A percentile compares a stretch with the other conserved stretches of the same genome.
These are phyloP conservation scores for Cylindrotheca fusiformis DNA, from an alignment of 108 stramenopile species.

Conservation along the genomic window DNA sequence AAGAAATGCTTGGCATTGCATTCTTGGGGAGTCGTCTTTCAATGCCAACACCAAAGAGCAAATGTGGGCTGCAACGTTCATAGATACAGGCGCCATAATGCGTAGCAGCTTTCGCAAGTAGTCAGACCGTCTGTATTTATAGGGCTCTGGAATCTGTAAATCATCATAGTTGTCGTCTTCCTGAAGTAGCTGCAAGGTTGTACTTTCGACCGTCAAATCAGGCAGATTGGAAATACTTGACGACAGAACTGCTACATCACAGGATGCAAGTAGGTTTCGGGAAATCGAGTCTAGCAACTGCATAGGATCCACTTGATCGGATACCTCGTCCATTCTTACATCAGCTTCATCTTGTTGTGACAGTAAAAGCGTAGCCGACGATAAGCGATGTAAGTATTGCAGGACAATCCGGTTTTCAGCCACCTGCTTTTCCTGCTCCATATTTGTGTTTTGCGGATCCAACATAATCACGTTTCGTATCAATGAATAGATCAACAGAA, in stretches of 20 bases:
- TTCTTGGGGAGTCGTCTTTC: not conserved
- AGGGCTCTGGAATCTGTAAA: conserved; percentile 2
- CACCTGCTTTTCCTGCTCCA: too few species aligned
- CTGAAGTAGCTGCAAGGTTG: not conserved
- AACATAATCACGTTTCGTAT: too few species aligned
- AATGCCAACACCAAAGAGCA: conserved; percentile 19
- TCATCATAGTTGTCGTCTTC: conserved; percentile 4
- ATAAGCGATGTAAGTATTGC: not conserved
- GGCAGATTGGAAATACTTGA: conserved; percentile 8
- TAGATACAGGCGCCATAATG: conserved; percentile 64
- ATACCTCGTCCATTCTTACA: not conserved
- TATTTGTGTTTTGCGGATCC: too few species aligned
- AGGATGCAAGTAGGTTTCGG: conserved; percentile 10
- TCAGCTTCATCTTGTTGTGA: not conserved
- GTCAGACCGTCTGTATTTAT: conserved; percentile 46
- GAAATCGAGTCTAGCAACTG: conserved; percentile 14
- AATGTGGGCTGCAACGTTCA: conserved; percentile 65
- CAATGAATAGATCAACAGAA: too few species aligned
- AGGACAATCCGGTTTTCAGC: not conserved
- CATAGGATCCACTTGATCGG: not conserved
- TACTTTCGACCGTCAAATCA: not conserved
- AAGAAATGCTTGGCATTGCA: conserved; percentile 19
- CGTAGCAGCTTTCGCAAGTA: conserved; percentile 66
- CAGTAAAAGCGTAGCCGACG: not conserved
- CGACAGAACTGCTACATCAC: not conserved